Percentiles rank a stretch among this genome's conserved stretches.
phyloP scores from a whole-genome alignment of 345 rosid genomes.

The Arabis alpina region DNA sequence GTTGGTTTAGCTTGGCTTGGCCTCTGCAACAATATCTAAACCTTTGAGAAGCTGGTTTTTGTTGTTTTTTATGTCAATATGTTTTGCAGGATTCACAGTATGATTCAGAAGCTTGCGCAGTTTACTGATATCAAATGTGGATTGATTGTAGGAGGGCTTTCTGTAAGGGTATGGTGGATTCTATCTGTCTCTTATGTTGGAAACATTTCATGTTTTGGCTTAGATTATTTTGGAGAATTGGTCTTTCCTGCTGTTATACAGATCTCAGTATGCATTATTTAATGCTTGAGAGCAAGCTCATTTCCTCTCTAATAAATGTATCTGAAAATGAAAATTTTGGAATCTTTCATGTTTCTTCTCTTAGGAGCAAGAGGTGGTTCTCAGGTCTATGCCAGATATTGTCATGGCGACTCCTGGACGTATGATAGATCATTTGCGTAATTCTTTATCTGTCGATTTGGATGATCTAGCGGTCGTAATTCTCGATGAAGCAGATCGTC shows the following conservation, averaged over 20 bases:
- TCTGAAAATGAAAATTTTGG: not conserved
- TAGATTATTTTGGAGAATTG: not conserved
- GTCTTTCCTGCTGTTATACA: not conserved
- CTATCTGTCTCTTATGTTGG: conserved; percentile 9
- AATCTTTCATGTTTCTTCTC: conserved; percentile 27
- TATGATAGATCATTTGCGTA: conserved; percentile 95
- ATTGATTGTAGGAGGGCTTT: conserved; percentile 92
- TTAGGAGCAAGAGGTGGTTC: conserved; percentile 86
- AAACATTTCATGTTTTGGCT: conserved; percentile 8
- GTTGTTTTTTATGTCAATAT: too few relatives aligned
- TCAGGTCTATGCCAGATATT: conserved; percentile 94
- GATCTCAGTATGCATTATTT: not conserved
- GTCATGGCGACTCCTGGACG: conserved; percentile 99
- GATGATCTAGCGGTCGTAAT: conserved; percentile 95
- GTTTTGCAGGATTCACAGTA: conserved; percentile 96
- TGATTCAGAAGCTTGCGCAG: conserved; percentile 84
- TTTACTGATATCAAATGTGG: conserved; percentile 92
- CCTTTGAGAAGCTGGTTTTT: too few relatives aligned
- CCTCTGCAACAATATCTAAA: not conserved
- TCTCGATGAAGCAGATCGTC: conserved; percentile 97
- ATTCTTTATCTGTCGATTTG: conserved; percentile 87
- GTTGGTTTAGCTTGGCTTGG: too few relatives aligned
- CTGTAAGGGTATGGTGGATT: conserved; percentile 66
- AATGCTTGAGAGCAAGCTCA: conserved; percentile 14
- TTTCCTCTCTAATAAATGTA: not conserved